phyloP scores from a whole-genome alignment of 169 alveolate genomes.

The Plasmodium yoelii region DNA sequence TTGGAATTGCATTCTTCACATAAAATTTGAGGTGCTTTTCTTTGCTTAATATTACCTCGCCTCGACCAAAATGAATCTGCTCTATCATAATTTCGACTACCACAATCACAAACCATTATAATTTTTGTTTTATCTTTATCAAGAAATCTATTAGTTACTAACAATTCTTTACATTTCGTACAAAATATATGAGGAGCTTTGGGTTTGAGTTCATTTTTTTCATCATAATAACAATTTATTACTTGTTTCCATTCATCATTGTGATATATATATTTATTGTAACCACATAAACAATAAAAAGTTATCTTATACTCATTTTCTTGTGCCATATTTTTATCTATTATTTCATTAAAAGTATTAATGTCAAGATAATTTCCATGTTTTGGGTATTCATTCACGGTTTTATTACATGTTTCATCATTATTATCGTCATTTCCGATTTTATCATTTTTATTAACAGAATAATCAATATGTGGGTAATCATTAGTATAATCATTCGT shows the following conservation, averaged over 20 bases:
- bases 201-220: slow-evolving; percentile 51
- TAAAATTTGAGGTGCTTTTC: slow-evolving; percentile 75
- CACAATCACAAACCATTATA: slow-evolving; percentile 74
- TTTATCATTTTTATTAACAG: not conserved
- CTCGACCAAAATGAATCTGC: slow-evolving; percentile 48
- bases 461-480: not conserved
- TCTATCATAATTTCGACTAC: slow-evolving; percentile 75
- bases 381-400: slow-evolving; percentile 14
- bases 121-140: slow-evolving; percentile 75
- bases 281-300: slow-evolving; percentile 73
- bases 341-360: slow-evolving; percentile 28
- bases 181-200: slow-evolving; percentile 69
- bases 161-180: slow-evolving; percentile 61
- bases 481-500: not conserved
- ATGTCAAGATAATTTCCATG: slow-evolving; percentile 31
- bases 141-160: slow-evolving; percentile 56
- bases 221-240: slow-evolving; percentile 60
- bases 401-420: not conserved
- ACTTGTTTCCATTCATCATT: slow-evolving; percentile 74
- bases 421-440: not conserved
- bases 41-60: slow-evolving; percentile 63
- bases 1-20: slow-evolving; percentile 71
- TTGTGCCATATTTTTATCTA: slow-evolving; percentile 17
- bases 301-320: slow-evolving; percentile 55
- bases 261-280: slow-evolving; percentile 47